These are phyloP conservation scores for Brassica nigra DNA, from an alignment of 345 rosid genomes.

Conservation along the genomic window DNA sequence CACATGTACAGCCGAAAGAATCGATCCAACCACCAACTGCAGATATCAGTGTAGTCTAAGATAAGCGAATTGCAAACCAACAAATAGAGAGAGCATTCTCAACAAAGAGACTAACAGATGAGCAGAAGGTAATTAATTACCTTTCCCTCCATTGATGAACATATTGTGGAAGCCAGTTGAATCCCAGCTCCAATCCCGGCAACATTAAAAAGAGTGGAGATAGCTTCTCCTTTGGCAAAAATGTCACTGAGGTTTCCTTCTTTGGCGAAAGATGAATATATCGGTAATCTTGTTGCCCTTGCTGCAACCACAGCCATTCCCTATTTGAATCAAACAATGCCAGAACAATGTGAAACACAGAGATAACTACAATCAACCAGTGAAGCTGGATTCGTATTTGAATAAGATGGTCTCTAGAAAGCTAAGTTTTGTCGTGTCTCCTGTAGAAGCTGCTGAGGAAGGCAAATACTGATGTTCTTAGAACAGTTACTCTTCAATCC, in stretches of 20 bases:
- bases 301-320: slow-evolving; percentile 99
- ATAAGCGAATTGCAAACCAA: slow-evolving; percentile 4
- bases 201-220: slow-evolving; percentile 92
- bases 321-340: slow-evolving; percentile 45
- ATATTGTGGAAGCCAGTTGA: slow-evolving; percentile 85
- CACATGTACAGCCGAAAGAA: slow-evolving; percentile 71
- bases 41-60: slow-evolving; percentile 23
- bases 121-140: slow-evolving; percentile 42
- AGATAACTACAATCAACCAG: slow-evolving; percentile 4
- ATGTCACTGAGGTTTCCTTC: slow-evolving; percentile 98
- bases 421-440: neutral
- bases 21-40: slow-evolving; percentile 83
- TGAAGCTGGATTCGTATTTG: neutral
- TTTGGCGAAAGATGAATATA: slow-evolving; percentile 94
- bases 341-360: slow-evolving; percentile 15
- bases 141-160: slow-evolving; percentile 92
- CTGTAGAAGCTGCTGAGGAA: neutral
- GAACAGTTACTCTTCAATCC: slow-evolving; percentile 3
- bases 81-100: neutral
- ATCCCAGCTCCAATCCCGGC: slow-evolving; percentile 78
- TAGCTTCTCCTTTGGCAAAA: slow-evolving; percentile 97
- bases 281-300: slow-evolving; percentile 90
- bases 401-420: neutral
- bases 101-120: neutral
- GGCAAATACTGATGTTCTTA: neutral